phyloP scores from a whole-genome alignment of 768 basidiomycete species.

The Leucosporidium yakuticum region DNA sequence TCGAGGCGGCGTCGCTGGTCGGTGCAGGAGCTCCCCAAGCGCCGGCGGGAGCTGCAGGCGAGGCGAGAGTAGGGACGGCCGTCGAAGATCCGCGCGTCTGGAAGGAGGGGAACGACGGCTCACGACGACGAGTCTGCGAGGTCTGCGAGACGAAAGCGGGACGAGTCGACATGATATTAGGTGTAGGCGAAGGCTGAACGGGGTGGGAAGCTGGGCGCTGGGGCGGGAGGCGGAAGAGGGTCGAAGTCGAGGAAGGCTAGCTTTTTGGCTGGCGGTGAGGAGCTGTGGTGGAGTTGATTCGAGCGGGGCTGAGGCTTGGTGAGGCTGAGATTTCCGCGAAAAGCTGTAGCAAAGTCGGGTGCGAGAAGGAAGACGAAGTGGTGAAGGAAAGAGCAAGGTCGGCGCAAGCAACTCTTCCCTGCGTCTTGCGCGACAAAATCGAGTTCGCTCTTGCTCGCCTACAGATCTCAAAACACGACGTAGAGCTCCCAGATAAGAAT shows the following conservation, averaged over 20 bases:
- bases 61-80: background rate
- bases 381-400: too few relatives aligned
- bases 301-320: background rate
- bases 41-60: background rate
- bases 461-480: too few relatives aligned
- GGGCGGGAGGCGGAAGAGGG: background rate
- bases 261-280: background rate
- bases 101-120: constrained; percentile 14
- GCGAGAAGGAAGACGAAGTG: too few relatives aligned
- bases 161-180: constrained; percentile 1
- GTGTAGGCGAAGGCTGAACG: background rate
- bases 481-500: too few relatives aligned
- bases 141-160: constrained; percentile 8
- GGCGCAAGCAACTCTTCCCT: too few relatives aligned
- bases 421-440: too few relatives aligned
- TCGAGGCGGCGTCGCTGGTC: background rate
- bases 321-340: background rate
- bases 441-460: too few relatives aligned
- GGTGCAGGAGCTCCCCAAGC: constrained; percentile 1
- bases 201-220: background rate
- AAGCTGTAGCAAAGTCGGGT: too few relatives aligned
- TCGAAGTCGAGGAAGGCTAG: background rate
- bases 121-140: constrained; percentile 9
- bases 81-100: constrained; percentile 23
- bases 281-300: too few relatives aligned